Base-by-base conservation (phyloP, 1,284 basidiomycete genomes). In the Irpex sp. region DNA sequence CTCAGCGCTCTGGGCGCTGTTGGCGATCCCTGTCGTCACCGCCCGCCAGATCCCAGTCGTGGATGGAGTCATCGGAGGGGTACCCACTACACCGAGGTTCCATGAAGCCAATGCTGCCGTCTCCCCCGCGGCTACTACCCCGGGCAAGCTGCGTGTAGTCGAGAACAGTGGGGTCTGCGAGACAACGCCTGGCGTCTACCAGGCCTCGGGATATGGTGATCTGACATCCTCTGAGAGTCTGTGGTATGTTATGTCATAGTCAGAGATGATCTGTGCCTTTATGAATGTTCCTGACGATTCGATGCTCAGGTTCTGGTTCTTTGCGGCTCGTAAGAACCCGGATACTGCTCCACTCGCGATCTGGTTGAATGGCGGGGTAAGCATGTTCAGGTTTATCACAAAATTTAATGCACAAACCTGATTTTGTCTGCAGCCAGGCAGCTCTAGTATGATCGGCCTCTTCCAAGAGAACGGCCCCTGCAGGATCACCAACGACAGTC, bases 401-500 rank as follows among this genome's bases (percentile, higher is more conserved):
- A 31, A 37, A 4, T 31, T 9, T 17, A 57, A 43, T 39, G 19
- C 6, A 26, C 7, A 7, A 33, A 13, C 21, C 1, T 17, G 57
- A 43, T 46, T 49, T 51, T 56, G 19, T 19, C 36, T 17, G 59
- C 78, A 79, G 81, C 86, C 88, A 7, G 88, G 87, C 64, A 84
- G 81, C 66, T 88, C 84, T 4, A 85, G 83, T 60, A 87, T 88
- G 83, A 81, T 88, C 50, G 88, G 88, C 13, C 76, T 90, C 15
- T 81, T 90, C 68, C 86, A 89, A 66, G 88, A 87, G 68, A 76
- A 82, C 55, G 85, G 86, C 0, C 85, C 88, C 3, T 90, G 88
- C 70, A 78, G 82, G 15, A 84, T 88, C 62, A 83, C 78, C 39
- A 85, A 85, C 62, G 83, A 87, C 63, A 83, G 80, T 62, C 77